Evolutionary conservation across 2,329 filamentous ascomycete species (phyloP).

Genomic region (Scytalidium sp.): DNA sequence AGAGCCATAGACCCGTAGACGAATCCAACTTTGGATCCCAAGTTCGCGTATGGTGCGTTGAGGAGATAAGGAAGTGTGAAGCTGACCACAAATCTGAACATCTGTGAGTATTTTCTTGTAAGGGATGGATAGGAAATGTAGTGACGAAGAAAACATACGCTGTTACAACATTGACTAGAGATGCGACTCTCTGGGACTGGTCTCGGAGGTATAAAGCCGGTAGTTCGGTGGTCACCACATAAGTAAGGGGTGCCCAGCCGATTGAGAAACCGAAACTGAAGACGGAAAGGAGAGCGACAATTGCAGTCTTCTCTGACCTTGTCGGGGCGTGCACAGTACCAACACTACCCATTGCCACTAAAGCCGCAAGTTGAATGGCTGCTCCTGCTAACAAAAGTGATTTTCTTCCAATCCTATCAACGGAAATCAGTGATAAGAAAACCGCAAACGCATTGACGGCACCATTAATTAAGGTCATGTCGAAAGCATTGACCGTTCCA

Average conservation of each 20-base stretch:
- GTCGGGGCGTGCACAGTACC: not conserved
- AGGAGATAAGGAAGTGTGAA: constrained; percentile 37
- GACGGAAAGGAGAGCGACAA: constrained; percentile 4
- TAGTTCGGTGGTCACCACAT: constrained; percentile 19
- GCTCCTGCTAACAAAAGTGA: not conserved
- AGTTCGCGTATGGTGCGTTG: constrained; percentile 30
- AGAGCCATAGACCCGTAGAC: constrained; percentile 32
- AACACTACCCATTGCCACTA: constrained; percentile 4
- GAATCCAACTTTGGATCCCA: constrained; percentile 34
- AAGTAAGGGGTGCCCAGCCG: constrained; percentile 11
- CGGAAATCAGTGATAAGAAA: too few relatives aligned
- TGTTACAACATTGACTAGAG: constrained; percentile 1
- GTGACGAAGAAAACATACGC: too few relatives aligned
- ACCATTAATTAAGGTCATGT: not conserved
- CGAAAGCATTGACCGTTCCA: not conserved
- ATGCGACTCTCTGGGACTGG: constrained; percentile 1
- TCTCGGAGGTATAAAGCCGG: constrained; percentile 10
- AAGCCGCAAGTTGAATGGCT: not conserved
- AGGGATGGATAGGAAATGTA: not conserved
- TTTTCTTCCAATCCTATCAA: not conserved
- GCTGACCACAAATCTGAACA: constrained; percentile 22
- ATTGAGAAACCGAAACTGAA: not conserved
- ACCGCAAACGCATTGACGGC: too few relatives aligned
- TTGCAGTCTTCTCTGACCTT: not conserved
- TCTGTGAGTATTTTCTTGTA: not conserved